These are phyloP conservation scores for Baorangia bicolor DNA, from an alignment of 768 basidiomycete species.

Conservation along the genomic window DNA sequence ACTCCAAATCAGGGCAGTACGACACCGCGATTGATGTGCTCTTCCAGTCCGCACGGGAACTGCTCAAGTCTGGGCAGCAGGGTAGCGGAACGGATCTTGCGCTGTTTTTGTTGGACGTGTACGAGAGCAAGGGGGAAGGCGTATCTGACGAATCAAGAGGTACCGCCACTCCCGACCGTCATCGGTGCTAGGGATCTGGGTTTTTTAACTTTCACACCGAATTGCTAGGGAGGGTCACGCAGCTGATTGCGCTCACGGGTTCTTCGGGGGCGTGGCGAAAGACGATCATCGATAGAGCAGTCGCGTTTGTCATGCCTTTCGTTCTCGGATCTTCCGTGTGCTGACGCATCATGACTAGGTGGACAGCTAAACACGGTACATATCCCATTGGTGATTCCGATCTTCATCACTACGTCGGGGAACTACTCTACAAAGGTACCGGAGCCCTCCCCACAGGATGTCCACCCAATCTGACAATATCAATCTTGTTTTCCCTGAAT, in stretches of 20 bases:
- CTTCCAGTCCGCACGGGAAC: conserved; percentile 84
- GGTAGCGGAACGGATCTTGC: conserved; percentile 91
- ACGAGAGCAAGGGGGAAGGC: conserved; percentile 67
- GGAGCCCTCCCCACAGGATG: background rate
- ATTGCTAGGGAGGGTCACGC: conserved; percentile 74
- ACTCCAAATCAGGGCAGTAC: conserved; percentile 75
- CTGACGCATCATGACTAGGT: conserved; percentile 48
- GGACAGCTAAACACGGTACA: conserved; percentile 78
- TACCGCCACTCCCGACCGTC: conserved; percentile 37
- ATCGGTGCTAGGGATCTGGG: background rate
- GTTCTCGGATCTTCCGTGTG: conserved; percentile 10
- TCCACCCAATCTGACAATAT: conserved; percentile 1
- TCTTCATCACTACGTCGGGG: conserved; percentile 88
- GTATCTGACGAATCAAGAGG: conserved; percentile 82
- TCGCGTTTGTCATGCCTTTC: conserved; percentile 58
- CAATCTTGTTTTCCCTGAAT: background rate
- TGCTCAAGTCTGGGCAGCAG: conserved; percentile 83
- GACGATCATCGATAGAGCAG: conserved; percentile 78
- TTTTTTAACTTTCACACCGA: background rate
- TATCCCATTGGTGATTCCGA: conserved; percentile 86
- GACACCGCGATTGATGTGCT: conserved; percentile 90
- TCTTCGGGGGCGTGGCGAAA: conserved; percentile 84
- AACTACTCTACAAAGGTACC: conserved; percentile 81
- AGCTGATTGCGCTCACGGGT: conserved; percentile 86
- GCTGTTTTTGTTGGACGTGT: conserved; percentile 78